Evolutionary conservation across 768 basidiomycete species (phyloP).

Genomic region (Hemileccinum rubropunctum): DNA sequence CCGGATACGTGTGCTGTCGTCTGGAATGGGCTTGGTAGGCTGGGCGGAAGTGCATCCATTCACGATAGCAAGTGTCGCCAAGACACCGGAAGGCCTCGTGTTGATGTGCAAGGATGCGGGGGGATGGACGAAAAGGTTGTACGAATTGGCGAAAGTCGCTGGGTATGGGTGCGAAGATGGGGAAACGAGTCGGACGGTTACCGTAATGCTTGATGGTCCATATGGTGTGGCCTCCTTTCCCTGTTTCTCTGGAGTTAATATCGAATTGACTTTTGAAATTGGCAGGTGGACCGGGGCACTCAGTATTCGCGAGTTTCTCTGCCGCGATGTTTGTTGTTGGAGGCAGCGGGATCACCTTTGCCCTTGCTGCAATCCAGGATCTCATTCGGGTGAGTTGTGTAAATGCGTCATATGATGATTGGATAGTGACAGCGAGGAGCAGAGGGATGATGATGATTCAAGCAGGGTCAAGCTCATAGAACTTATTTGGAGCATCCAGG

Average conservation of each 20-base stretch:
- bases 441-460: slow-evolving; percentile 29
- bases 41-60: slow-evolving; percentile 52
- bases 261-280: slow-evolving; percentile 2
- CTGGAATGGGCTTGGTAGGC: slow-evolving; percentile 37
- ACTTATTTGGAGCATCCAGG: slow-evolving; percentile 53
- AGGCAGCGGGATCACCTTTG: slow-evolving; percentile 61
- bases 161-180: slow-evolving; percentile 32
- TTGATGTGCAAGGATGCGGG: slow-evolving; percentile 51
- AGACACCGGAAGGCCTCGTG: slow-evolving; percentile 43
- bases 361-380: slow-evolving; percentile 50
- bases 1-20: slow-evolving; percentile 43
- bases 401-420: not conserved
- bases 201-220: slow-evolving; percentile 52
- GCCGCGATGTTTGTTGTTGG: slow-evolving; percentile 55
- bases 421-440: not conserved
- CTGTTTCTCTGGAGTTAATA: not conserved
- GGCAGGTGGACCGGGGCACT: slow-evolving; percentile 43
- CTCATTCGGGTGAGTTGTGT: slow-evolving; percentile 38
- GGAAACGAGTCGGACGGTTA: slow-evolving; percentile 27
- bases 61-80: slow-evolving; percentile 45
- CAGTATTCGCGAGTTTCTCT: slow-evolving; percentile 48
- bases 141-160: slow-evolving; percentile 37
- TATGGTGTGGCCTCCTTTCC: slow-evolving; percentile 34
- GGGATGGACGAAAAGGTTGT: slow-evolving; percentile 47
- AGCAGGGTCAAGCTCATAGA: slow-evolving; percentile 45